These are phyloP conservation scores for Aureococcus anophagefferens DNA, from an alignment of 108 stramenopile genomes.

Conservation along the genomic window DNA sequence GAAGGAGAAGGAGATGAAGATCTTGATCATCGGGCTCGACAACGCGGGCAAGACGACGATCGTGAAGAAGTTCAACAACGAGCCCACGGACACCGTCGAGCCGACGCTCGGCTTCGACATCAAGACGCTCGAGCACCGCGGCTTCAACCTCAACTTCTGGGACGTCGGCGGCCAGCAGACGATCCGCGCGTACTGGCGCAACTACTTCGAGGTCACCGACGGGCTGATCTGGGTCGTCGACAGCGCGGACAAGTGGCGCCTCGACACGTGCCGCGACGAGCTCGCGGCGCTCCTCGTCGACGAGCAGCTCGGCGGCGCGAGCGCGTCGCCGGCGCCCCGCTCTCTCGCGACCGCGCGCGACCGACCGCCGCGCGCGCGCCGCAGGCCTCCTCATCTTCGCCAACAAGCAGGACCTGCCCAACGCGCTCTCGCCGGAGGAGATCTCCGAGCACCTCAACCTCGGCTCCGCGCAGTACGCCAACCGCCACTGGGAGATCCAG, in stretches of 20 bases:
- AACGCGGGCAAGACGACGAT: slow-evolving; percentile 94
- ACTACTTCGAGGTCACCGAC: slow-evolving; percentile 98
- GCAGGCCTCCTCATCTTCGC: slow-evolving; percentile 88
- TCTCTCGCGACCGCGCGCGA: no score
- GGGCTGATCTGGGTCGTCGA: slow-evolving; percentile 98
- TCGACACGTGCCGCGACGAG: slow-evolving; percentile 76
- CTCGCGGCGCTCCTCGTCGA: slow-evolving; percentile 68
- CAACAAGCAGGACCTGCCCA: slow-evolving; percentile 93
- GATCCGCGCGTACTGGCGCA: slow-evolving; percentile 97
- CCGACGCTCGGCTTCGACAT: slow-evolving; percentile 98
- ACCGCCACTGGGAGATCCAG: slow-evolving; percentile 77
- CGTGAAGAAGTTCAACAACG: slow-evolving; percentile 77
- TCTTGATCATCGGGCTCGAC: slow-evolving; percentile 90
- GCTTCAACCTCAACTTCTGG: slow-evolving; percentile 74
- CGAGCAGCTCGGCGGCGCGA: slow-evolving; percentile 95
- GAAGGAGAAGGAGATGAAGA: slow-evolving; percentile 89
- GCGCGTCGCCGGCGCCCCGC: no score
- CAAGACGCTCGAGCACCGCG: slow-evolving; percentile 78
- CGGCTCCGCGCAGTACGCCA: slow-evolving; percentile 44
- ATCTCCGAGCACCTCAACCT: slow-evolving; percentile 70
- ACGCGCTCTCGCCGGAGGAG: slow-evolving; percentile 63
- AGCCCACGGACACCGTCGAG: slow-evolving; percentile 79
- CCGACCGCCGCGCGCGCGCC: no score
- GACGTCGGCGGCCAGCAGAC: slow-evolving; percentile 98
- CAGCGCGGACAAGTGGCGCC: slow-evolving; percentile 63